Conservation (phyloP, 2,329 filamentous ascomycete species). For the Trichoderma guizhouense region DNA sequence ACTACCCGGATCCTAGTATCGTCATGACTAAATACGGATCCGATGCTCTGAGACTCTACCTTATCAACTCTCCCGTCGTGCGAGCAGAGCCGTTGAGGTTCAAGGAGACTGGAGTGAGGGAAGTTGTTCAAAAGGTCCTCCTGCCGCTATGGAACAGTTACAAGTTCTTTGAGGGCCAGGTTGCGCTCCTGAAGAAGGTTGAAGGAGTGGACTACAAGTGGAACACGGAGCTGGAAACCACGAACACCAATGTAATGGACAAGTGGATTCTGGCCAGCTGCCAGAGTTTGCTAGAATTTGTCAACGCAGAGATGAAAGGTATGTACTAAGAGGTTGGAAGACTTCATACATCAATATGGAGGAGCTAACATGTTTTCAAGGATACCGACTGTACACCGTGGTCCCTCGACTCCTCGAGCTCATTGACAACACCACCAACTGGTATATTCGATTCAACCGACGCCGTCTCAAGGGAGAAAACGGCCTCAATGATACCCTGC, state of each 20-base stretch:
- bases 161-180: conserved; percentile 92
- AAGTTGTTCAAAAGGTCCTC: conserved; percentile 88
- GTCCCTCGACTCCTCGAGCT: conserved; percentile 78
- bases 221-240: conserved; percentile 69
- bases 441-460: conserved; percentile 96
- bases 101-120: conserved; percentile 88
- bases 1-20: conserved; percentile 83
- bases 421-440: conserved; percentile 96
- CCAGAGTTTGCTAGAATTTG: conserved; percentile 85
- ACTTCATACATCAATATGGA: not conserved
- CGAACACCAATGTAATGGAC: conserved; percentile 90
- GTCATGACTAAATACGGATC: conserved; percentile 88
- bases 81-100: conserved; percentile 87
- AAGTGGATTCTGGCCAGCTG: conserved; percentile 91
- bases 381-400: conserved; percentile 82
- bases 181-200: conserved; percentile 80
- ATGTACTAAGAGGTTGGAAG: conserved; percentile 34
- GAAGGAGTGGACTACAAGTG: conserved; percentile 74
- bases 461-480: conserved; percentile 87
- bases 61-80: conserved; percentile 96
- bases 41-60: conserved; percentile 87
- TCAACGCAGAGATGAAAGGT: conserved; percentile 87
- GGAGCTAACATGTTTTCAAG: conserved; percentile 31
- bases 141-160: conserved; percentile 94
- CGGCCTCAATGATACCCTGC: conserved; percentile 78